Evolutionary conservation across 2,329 filamentous ascomycete genomes (phyloP), one percentile per base, ranked within the genome.

Genomic region (Calonectria hongkongensis): DNA sequence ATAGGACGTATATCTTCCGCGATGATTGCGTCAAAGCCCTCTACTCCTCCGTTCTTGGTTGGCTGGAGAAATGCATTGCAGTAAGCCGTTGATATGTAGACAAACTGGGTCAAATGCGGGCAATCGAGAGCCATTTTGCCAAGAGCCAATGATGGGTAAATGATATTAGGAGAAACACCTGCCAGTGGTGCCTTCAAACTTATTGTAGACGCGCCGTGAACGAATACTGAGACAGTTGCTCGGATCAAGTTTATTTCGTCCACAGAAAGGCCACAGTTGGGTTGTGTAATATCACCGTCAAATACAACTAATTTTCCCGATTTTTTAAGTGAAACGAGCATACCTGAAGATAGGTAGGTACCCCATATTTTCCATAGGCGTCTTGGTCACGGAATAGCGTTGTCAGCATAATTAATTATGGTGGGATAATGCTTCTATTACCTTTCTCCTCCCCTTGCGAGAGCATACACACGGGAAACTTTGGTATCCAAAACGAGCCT

Each of bases 381-480:
- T 18, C 48, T 54, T 33, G 1, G 15, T 50, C 13, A 30, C 15
- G 7, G 8, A 4, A 16, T 9, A 6, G 3, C 30, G 8, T 4
- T 13, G 18, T 54, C 16, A 18, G 48, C 27, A 51, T 47, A 21
- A 9, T 13, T 3, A 8, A 28, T 16, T 8, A 33, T n/a, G 27
- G 6, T 2, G 48, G 3, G 27, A 33, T 18, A 30, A 27, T 18
- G 15, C 2, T n/a, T 4, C 9, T 30, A 10, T 36, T 58, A 58
- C 54, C 54, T 58, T 21, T 58, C 54, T 33, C 54, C 54, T 21
- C 54, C 48, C 39, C 36, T 21, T 12, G 18, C 30, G 39, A 58
- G 54, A 10, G 54, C 54, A 56, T 56, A 56, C 12, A 56, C 51
- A 8, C 51, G 30, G 12, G 51, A 33, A 6, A 56, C 51, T 6